phyloP scores from a whole-genome alignment of 441 rosid genomes.

The Populus hybrid region DNA sequence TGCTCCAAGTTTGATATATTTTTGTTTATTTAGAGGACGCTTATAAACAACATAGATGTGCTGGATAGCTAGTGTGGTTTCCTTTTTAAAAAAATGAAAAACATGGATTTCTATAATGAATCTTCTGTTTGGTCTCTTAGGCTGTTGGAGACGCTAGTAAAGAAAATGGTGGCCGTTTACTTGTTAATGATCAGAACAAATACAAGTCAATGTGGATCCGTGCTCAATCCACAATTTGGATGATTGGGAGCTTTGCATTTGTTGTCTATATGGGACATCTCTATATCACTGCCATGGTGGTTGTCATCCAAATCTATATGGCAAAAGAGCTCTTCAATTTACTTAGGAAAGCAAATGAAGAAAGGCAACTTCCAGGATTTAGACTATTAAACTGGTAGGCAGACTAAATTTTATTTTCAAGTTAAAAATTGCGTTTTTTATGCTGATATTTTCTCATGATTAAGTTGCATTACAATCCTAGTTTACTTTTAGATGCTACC shows the following conservation, averaged over 20 bases:
- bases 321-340: conserved; percentile 82
- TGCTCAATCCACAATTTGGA: conserved; percentile 78
- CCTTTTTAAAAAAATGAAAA: background rate
- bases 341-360: conserved; percentile 78
- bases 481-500: background rate
- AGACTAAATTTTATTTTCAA: conserved; percentile 9
- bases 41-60: background rate
- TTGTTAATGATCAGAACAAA: conserved; percentile 66
- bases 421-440: conserved; percentile 3
- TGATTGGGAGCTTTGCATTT: conserved; percentile 76
- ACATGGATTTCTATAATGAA: background rate
- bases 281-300: conserved; percentile 88
- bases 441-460: background rate
- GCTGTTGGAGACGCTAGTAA: conserved; percentile 46
- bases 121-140: conserved; percentile 27
- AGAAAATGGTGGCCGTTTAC: conserved; percentile 63
- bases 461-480: background rate
- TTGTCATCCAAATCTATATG: conserved; percentile 87
- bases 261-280: conserved; percentile 92
- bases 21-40: background rate
- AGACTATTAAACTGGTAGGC: conserved; percentile 80
- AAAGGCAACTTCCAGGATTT: conserved; percentile 82
- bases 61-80: background rate
- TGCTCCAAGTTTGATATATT: background rate
- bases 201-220: conserved; percentile 74